Base-by-base conservation (phyloP, 306 rosid genomes). In the Cicer judaicum region DNA sequence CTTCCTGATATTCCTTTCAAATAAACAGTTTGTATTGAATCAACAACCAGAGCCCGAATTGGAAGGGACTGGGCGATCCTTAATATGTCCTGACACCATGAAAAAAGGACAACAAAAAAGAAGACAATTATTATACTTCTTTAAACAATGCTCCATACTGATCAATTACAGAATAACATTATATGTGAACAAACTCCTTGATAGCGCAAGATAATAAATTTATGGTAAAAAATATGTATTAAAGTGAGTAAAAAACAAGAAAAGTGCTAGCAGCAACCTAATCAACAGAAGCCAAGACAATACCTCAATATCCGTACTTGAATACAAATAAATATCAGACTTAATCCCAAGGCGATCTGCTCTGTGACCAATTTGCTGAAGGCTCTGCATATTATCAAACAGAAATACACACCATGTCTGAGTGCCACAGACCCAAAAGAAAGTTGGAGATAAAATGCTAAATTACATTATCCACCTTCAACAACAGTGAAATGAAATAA, bases 301-400 rank as follows among this genome's bases (percentile, higher is more conserved):
- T 49, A 93, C 97, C 98, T 94, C 93, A 79, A 94, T 80, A 80
- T 94, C 96, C 34, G 98, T 94, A 78, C 93, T 89, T 53, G 98
- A 90, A 78, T 94, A 94, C 81, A 94, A 78, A 88, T 84, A 89
- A 49, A 94, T 81, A 46, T 91, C 88, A 1, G 95, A 74, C 71
- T 61, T 80, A 78, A 94, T 87, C 52, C 77, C 78, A 87, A 94
- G 84, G 57, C 98, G 94, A 66, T 91, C 94, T 41, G 98, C 98
- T 84, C 98, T 86, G 79, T 65, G 78, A 72, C 96, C 92, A 77
- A 91, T 91, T 84, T 94, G 98, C 85, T 87, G 86, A 73, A 91
- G 85, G 85, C 97, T 94, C 98, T 94, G 89, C 60, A 85, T 52
- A 64, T 21, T 7, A 46, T 43, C 44, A 77, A 50, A 80, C 68